Base-by-base conservation (phyloP, 2,329 filamentous ascomycete genomes). In the Colletotrichum liaoningense region DNA sequence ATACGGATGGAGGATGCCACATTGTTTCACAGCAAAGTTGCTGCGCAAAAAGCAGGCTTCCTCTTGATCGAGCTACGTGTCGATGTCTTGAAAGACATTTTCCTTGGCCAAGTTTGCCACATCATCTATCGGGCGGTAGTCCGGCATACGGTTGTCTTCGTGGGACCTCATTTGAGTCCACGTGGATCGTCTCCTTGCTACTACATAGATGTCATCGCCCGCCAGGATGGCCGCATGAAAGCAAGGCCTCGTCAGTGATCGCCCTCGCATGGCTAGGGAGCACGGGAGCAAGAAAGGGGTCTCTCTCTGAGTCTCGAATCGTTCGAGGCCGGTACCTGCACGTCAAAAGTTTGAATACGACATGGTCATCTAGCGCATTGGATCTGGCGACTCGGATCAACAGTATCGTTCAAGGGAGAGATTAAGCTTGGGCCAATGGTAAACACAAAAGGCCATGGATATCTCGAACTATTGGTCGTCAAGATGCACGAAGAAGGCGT, bases 31-130 rank as follows among this genome's bases (percentile, higher is more conserved):
- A 35, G 33, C 54, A 42, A 60, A 30, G n/a, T 26, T 72, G 12
- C 69, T n/a, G 46, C 63, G 63, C 33, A 26, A 46, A 22, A 35
- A 55, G 60, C 54, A 24, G 4, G 14, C 22, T 33, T 24, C 55
- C 49, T 57, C 42, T 57, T 22, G 28, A 52, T 9, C 35, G 26
- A 63, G 60, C 56, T 66, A 73, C 67, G 56, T 71, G 71, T 71
- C 55, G 46, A n/a, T 22, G 22, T 19, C 49, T 57, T 42, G 60
- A 65, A 46, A 26, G 38, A 66, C 11, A 30, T 30, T 7, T 24
- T 22, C n/a, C 71, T 71, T 73, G 71, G 67, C 67, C 28, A 8
- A 56, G 42, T 66, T 58, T 70, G 67, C 71, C 67, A 73, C 71
- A 65, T 73, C 67, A 66, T 52, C 67, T 71, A 28, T 33, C 35